These are phyloP conservation scores for Chiua virens DNA, from an alignment of 768 basidiomycete species.

Conservation along the genomic window DNA sequence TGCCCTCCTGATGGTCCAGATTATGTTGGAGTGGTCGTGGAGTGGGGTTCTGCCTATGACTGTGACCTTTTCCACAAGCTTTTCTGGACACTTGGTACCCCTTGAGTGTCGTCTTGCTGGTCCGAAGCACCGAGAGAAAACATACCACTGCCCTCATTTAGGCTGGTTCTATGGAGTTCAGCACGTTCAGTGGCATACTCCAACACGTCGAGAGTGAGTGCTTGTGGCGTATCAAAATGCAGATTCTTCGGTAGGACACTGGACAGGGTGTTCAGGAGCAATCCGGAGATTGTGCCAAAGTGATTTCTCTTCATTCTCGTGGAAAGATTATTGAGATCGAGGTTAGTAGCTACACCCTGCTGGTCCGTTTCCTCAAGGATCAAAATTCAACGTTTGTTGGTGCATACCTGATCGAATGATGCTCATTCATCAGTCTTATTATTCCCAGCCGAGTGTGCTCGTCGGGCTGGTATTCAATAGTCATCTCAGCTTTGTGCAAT, in stretches of 20 bases:
- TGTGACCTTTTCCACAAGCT: conserved; percentile 58
- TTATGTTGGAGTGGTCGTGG: conserved; percentile 41
- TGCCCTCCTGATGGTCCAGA: conserved; percentile 38
- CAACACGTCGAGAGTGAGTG: conserved; percentile 63
- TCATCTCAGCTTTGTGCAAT: too few relatives aligned
- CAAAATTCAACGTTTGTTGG: too few relatives aligned
- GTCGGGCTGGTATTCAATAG: too few relatives aligned
- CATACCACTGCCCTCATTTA: conserved; percentile 53
- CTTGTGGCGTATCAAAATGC: conserved; percentile 56
- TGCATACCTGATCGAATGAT: too few relatives aligned
- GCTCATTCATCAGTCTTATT: too few relatives aligned
- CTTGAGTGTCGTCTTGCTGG: conserved; percentile 67
- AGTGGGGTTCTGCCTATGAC: conserved; percentile 50
- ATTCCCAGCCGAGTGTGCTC: too few relatives aligned
- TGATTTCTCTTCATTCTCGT: not conserved
- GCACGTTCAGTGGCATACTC: conserved; percentile 55
- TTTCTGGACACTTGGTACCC: conserved; percentile 39
- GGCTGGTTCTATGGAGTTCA: conserved; percentile 45
- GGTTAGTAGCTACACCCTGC: conserved; percentile 17
- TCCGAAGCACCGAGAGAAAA: conserved; percentile 52
- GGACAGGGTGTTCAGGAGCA: conserved; percentile 33
- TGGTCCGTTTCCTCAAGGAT: conserved; percentile 18
- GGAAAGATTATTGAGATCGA: conserved; percentile 9
- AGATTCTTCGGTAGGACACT: conserved; percentile 39
- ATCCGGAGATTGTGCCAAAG: conserved; percentile 6